Conservation (phyloP, 305 asterid genomes). For the Solanum aculeatissimum region DNA sequence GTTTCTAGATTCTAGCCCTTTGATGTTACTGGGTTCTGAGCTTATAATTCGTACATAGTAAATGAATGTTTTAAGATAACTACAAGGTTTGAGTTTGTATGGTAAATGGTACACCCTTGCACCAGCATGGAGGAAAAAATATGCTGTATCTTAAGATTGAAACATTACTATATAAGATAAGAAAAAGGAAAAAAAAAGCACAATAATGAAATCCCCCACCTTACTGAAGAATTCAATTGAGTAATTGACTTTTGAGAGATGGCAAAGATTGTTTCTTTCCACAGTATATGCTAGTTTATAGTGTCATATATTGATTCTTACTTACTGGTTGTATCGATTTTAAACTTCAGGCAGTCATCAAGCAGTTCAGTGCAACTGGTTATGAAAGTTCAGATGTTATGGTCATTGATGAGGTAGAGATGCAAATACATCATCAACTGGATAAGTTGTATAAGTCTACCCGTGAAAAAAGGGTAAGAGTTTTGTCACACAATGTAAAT, state of each 20-base stretch:
- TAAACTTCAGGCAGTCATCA: slow-evolving; percentile 73
- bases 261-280: background rate
- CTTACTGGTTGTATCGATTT: background rate
- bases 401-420: slow-evolving; percentile 88
- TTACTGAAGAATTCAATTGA: background rate
- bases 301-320: background rate
- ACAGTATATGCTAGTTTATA: background rate
- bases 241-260: background rate
- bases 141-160: background rate
- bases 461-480: slow-evolving; percentile 77
- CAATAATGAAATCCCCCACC: background rate
- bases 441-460: slow-evolving; percentile 88
- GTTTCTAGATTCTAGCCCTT: background rate
- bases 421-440: slow-evolving; percentile 86
- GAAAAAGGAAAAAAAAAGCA: background rate
- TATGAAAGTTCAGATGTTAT: slow-evolving; percentile 74
- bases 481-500: background rate
- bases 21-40: background rate
- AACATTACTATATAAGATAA: background rate
- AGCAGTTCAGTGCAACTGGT: slow-evolving; percentile 88
- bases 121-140: background rate
- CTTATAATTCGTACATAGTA: background rate
- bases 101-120: background rate
- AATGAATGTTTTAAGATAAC: background rate
- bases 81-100: background rate